Base-by-base conservation (phyloP, 257 asterid species). In the Ehretia macrophylla region DNA sequence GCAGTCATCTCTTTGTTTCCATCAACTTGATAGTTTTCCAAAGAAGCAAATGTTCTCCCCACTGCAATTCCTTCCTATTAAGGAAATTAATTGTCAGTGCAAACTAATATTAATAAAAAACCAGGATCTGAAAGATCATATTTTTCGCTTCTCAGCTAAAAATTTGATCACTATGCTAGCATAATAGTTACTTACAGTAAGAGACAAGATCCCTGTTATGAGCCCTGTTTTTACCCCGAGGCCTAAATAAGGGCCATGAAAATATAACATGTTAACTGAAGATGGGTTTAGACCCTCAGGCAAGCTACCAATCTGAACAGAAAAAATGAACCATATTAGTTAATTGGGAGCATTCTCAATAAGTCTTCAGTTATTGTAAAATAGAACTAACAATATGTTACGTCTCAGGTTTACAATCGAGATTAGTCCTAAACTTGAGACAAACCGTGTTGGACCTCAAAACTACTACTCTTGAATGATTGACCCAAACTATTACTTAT, bases 1-100 rank as follows among this genome's bases (percentile, higher is more conserved):
- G 97, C 99, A 93, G 85, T 77, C 99, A 92, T 92, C 79, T 92
- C 99, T 78, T 88, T 84, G 83, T 92, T 88, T 27, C 97, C 99
- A 65, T 92, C 99, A 40, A 92, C 91, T 81, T 88, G 97, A 83
- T 92, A 92, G 67, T 92, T 88, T 65, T 80, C 72, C 54, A 92
- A 56, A 23, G 87, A 53, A 14, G 97, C 99, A 76, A 92, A 92
- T 42, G 99, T 92, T 54, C 97, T 75, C 58, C 99, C 99, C 16
- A 92, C 97, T 14, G 99, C 97, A 58, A 92, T 86, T 64, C 97
- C 97, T 86, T 92, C 99, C 93, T 52, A 16, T 52, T 52, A 20
- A 42, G 16, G 2, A 42, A 42, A 42, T 6, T 27, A 3, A 42
- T 10, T 42, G 11, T 42, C 47, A 42, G n/a, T n/a, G n/a, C n/a